Base-by-base conservation (phyloP, 441 rosid species). In the Eruca vesicaria region DNA sequence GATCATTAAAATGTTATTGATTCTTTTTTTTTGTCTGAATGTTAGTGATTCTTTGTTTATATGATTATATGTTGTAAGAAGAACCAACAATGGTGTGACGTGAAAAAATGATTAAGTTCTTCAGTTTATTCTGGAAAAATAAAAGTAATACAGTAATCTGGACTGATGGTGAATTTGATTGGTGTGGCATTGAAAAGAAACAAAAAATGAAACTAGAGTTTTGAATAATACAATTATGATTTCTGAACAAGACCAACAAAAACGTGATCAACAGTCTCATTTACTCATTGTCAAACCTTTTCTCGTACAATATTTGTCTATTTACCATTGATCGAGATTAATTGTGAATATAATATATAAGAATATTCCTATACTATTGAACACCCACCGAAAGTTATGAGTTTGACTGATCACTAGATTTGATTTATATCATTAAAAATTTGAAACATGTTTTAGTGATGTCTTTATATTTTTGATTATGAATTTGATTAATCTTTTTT, bases 301-400 rank as follows among this genome's bases (percentile, higher is more conserved):
- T 12, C 8, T 76, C 53, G 71, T 70, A 70, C 79, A 56, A 76
- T 32, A 65, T 58, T 57, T 76, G 80, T 76, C 75, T 45, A 70
- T 23, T 64, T 16, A 19, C 68, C 56, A 76, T 70, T 70, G 80
- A 70, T 64, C 71, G 43, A 63, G 32, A 29, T 70, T 70, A 32
- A 18, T 57, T 43, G 50, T 63, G 67, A 64, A 57, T 70, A 58
- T 31, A 69, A 38, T 75, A 61, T 23, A 74, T 61, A 48, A 26
- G 14, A 62, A 56, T 56, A 56, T 62, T 69, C 50, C 7, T 15
- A 43, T 43, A 56, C 61, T 56, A 12, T 19, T 75, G 28, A 55
- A 21, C 59, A 56, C 18, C 56, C 79, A 63, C 79, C 75, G 75
- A 76, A 76, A 70, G 75, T 64, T 15, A 63, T 57, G 15, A n/a